These are phyloP conservation scores for Daldinia caldariorum DNA, from an alignment of 495 filamentous ascomycete species.

Conservation along the genomic window DNA sequence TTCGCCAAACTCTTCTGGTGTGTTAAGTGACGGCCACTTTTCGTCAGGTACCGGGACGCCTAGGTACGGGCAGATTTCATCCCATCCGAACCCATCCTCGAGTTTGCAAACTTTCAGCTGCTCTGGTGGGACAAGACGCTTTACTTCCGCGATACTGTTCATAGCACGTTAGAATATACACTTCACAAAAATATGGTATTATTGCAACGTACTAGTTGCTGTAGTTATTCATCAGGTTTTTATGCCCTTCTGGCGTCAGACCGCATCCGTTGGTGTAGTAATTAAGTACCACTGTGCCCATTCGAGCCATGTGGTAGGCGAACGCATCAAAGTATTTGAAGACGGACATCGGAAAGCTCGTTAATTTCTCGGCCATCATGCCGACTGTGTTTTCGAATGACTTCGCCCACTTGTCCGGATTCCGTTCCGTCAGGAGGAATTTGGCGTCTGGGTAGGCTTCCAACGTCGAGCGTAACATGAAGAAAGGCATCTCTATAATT, in stretches of 20 bases:
- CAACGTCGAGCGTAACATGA: slow-evolving; percentile 40
- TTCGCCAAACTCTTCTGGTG: slow-evolving; percentile 39
- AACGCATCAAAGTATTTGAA: slow-evolving; percentile 40
- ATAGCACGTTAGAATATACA: background rate
- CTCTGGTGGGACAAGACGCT: slow-evolving; percentile 46
- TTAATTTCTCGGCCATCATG: background rate
- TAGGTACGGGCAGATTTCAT: slow-evolving; percentile 46
- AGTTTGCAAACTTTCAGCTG: slow-evolving; percentile 44
- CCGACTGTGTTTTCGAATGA: slow-evolving; percentile 42
- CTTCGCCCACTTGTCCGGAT: slow-evolving; percentile 49
- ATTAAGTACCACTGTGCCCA: background rate
- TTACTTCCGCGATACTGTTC: slow-evolving; percentile 46
- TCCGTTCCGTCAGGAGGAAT: slow-evolving; percentile 48
- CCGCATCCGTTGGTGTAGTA: slow-evolving; percentile 41
- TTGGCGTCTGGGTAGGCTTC: slow-evolving; percentile 50
- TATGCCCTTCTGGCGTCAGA: slow-evolving; percentile 25
- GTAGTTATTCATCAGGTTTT: slow-evolving; percentile 42
- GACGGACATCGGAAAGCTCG: slow-evolving; percentile 36
- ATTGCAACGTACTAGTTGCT: slow-evolving; percentile 41
- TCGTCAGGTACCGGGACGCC: slow-evolving; percentile 44
- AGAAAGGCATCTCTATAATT: slow-evolving; percentile 48
- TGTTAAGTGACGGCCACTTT: slow-evolving; percentile 41
- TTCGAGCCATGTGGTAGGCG: slow-evolving; percentile 16
- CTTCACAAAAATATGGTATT: background rate
- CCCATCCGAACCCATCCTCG: slow-evolving; percentile 50